Conservation (phyloP, 2,329 filamentous ascomycete genomes). For the Trichophyton rubrum region DNA sequence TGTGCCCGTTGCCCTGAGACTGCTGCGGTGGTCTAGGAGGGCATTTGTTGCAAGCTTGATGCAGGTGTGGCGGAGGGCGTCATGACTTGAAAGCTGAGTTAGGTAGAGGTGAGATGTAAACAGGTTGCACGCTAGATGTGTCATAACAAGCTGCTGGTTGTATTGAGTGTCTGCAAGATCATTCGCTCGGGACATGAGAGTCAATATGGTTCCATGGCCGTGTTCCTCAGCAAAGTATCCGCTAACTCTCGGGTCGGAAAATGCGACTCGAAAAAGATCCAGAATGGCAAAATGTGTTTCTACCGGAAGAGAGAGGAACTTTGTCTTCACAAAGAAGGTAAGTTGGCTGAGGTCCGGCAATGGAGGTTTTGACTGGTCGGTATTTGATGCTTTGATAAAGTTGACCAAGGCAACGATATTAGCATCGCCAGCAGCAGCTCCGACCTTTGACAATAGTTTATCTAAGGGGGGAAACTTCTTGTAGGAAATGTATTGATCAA, state of each 20-base stretch:
- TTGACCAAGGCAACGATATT: conserved; percentile 52
- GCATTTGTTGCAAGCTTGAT: conserved; percentile 61
- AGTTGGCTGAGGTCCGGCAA: conserved; percentile 60
- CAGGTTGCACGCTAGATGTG: conserved; percentile 75
- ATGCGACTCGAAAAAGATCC: conserved; percentile 69
- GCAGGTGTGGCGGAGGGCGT: conserved; percentile 44
- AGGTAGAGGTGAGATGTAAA: conserved; percentile 64
- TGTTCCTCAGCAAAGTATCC: conserved; percentile 71
- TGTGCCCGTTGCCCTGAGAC: conserved; percentile 67
- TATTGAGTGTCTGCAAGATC: conserved; percentile 54
- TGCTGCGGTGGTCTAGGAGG: conserved; percentile 66
- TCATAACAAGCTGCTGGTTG: conserved; percentile 65
- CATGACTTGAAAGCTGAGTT: conserved; percentile 46
- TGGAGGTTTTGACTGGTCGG: conserved; percentile 51
- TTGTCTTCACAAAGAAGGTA: conserved; percentile 46
- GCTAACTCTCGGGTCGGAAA: conserved; percentile 66
- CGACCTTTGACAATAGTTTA: conserved; percentile 72
- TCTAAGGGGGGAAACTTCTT: conserved; percentile 67
- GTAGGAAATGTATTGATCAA: conserved; percentile 59
- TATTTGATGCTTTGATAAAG: conserved; percentile 55
- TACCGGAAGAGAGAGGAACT: conserved; percentile 44
- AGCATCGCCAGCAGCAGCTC: conserved; percentile 44
- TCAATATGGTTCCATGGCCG: conserved; percentile 49
- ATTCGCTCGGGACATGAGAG: conserved; percentile 45
- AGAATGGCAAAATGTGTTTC: conserved; percentile 66